Evolutionary conservation across 306 rosid species (phyloP).

Genomic region (Lagenaria siceraria): DNA sequence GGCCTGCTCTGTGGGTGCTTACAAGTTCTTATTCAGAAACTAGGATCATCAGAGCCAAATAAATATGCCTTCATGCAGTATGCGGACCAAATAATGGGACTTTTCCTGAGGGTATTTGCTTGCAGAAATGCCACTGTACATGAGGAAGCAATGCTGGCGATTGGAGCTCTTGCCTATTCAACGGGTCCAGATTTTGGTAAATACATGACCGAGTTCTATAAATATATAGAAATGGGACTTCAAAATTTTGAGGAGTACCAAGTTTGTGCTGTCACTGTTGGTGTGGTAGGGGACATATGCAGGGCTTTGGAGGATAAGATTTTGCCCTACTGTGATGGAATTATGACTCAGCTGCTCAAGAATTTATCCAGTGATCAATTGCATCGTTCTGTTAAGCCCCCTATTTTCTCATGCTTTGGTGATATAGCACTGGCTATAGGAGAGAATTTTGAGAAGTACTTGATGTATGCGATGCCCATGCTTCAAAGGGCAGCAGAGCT

Average conservation of each 20-base stretch:
- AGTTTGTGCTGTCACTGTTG: conserved; percentile 85
- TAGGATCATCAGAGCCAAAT: conserved; percentile 63
- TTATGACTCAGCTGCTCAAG: conserved; percentile 81
- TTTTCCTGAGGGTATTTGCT: conserved; percentile 72
- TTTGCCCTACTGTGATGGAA: conserved; percentile 84
- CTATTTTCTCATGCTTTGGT: conserved; percentile 81
- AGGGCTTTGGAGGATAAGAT: conserved; percentile 81
- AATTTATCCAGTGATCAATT: conserved; percentile 77
- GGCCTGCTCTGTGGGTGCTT: conserved; percentile 92
- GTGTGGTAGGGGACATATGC: conserved; percentile 91
- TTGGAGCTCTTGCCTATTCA: conserved; percentile 80
- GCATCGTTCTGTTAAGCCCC: conserved; percentile 87
- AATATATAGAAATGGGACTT: conserved; percentile 72
- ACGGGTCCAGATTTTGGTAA: conserved; percentile 69
- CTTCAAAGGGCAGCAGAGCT: conserved; percentile 79
- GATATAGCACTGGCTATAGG: conserved; percentile 86
- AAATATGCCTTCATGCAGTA: conserved; percentile 59
- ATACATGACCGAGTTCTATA: conserved; percentile 68
- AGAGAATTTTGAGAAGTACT: conserved; percentile 70
- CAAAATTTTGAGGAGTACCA: conserved; percentile 93
- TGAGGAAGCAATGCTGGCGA: conserved; percentile 95
- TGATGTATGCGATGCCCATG: conserved; percentile 84
- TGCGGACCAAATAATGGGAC: conserved; percentile 79
- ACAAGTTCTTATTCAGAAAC: conserved; percentile 79
- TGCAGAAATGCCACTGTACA: conserved; percentile 85